These are phyloP conservation scores for Saturnispora serradocipensis DNA, from an alignment of 805 yeast genomes.

Conservation along the genomic window DNA sequence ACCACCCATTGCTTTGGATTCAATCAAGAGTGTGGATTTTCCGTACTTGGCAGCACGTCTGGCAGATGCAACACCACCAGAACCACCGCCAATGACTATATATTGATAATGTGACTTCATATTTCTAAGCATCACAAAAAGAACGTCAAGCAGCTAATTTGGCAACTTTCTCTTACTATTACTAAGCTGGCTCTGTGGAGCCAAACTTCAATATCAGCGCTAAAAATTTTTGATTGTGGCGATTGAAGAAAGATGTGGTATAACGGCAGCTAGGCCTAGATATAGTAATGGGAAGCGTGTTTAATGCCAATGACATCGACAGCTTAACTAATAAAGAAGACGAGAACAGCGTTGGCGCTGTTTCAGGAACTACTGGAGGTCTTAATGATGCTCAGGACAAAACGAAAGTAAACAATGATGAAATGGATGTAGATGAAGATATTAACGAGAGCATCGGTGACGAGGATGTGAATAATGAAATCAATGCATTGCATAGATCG, in stretches of 20 bases:
- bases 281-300: not conserved
- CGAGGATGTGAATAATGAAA: constrained; percentile 5
- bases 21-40: constrained; percentile 76
- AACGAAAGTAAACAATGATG: constrained; percentile 4
- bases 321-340: not conserved
- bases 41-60: constrained; percentile 94
- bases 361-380: not conserved
- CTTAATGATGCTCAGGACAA: not conserved
- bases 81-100: constrained; percentile 96
- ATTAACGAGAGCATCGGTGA: constrained; percentile 3
- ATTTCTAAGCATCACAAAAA: constrained; percentile 8
- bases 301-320: not conserved
- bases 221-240: not conserved
- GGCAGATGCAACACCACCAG: constrained; percentile 98
- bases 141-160: not conserved
- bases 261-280: not conserved
- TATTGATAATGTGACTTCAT: constrained; percentile 65
- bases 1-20: constrained; percentile 82
- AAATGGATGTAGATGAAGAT: not conserved
- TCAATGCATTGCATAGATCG: not conserved
- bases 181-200: not conserved
- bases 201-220: not conserved
- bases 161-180: not conserved
- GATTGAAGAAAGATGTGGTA: not conserved
- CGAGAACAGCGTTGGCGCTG: constrained; percentile 1